Evolutionary conservation across 2,329 filamentous ascomycete species (phyloP), one percentile per base, ranked within the genome.

Genomic region (Aspergillus fumigatus): DNA sequence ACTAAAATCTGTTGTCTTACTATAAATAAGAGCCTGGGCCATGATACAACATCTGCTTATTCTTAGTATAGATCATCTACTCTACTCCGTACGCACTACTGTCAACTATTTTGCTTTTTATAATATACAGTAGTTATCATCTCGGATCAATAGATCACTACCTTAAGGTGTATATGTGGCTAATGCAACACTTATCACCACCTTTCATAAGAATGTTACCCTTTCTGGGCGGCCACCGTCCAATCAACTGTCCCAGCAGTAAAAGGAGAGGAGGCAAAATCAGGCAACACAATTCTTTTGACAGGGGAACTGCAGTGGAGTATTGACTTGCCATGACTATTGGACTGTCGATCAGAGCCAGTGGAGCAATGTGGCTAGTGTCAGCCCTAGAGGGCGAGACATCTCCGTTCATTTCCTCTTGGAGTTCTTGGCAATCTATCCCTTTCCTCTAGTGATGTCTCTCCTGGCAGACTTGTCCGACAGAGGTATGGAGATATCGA

Each of bases 271-370:
- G 26, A 52, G 26, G 29, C 21, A 7, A 10, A 21, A 50, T 50
- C 48, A 54, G 52, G 52, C 52, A 54, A 29, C 52, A 49, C 32
- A 48, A 54, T 54, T 54, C 52, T 40, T 35, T 40, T 6, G 3
- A 27, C 29, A 40, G 43, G 43, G 29, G 10, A 47, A 45, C 41
- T 5, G 29, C 32, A 49, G 52, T 53, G 52, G 52, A 38, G 40
- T 8, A 21, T 17, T 2, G 4, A 29, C n/a, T n/a, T 45, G 11
- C 8, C 21, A 3, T 32, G 10, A 21, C 29, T 41, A 48, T 47
- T 26, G 47, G 52, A 50, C 41, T 50, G 52, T 29, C 11, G 43
- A 41, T 48, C 26, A 29, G 51, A 11, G 10, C 4, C 11, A 17
- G 19, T 43, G 40, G 40, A 43, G 40, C 10, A 17, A 11, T 47